Evolutionary conservation across 805 yeast species (phyloP).

Genomic region (Tetrapisispora pingtungensis): DNA sequence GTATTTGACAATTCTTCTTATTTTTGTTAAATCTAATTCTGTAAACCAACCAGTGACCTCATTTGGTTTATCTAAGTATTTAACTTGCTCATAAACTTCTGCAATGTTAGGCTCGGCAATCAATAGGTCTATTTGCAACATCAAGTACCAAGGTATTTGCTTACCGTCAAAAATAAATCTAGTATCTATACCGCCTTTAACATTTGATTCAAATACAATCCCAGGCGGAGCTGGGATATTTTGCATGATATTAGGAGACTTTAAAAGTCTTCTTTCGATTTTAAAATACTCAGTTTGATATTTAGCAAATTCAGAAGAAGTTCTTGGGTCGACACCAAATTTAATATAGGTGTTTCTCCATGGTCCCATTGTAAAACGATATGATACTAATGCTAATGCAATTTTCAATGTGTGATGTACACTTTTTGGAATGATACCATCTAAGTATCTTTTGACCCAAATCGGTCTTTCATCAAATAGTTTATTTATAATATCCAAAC

Average conservation of each 20-base stretch:
- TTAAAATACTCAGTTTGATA: slow-evolving; percentile 82
- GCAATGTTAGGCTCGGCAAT: slow-evolving; percentile 52
- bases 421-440: slow-evolving; percentile 40
- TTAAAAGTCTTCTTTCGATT: slow-evolving; percentile 23
- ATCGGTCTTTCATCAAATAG: slow-evolving; percentile 67
- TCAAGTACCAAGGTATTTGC: slow-evolving; percentile 54
- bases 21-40: slow-evolving; percentile 47
- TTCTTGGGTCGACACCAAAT: slow-evolving; percentile 70
- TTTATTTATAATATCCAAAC: slow-evolving; percentile 24
- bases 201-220: slow-evolving; percentile 26
- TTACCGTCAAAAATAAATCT: slow-evolving; percentile 63
- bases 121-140: slow-evolving; percentile 73
- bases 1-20: slow-evolving; percentile 62
- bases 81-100: slow-evolving; percentile 35
- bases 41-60: slow-evolving; percentile 63
- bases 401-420: slow-evolving; percentile 42
- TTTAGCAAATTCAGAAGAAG: slow-evolving; percentile 41
- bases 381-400: slow-evolving; percentile 79
- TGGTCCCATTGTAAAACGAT: slow-evolving; percentile 79
- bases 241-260: slow-evolving; percentile 20
- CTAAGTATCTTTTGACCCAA: slow-evolving; percentile 73
- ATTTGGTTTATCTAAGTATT: slow-evolving; percentile 39
- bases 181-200: slow-evolving; percentile 31
- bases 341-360: slow-evolving; percentile 82
- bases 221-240: slow-evolving; percentile 26